These are phyloP conservation scores for Acacia concinna DNA, from an alignment of 331 rosid species.

Conservation along the genomic window DNA sequence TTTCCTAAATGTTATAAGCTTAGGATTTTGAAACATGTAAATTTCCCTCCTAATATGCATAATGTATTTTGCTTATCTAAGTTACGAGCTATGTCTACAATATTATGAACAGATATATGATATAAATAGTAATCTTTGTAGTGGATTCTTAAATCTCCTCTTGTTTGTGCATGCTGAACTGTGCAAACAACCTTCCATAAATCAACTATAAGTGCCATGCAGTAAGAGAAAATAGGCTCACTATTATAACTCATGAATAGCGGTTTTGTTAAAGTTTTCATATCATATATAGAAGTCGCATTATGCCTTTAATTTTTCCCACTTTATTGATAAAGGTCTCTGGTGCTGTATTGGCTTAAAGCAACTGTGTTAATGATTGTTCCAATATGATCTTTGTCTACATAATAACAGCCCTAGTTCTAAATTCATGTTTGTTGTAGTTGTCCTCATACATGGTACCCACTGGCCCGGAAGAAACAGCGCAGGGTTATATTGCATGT, in stretches of 20 bases:
- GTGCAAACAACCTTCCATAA: background rate
- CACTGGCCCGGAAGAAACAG: conserved; percentile 72
- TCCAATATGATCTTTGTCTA: conserved; percentile 17
- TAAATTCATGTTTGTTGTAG: conserved; percentile 42
- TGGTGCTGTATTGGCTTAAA: background rate
- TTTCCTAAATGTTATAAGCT: background rate
- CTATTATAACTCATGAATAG: background rate
- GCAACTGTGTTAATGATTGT: conserved; percentile 13
- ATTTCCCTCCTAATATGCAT: background rate
- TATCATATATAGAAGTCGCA: background rate
- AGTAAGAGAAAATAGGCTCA: background rate
- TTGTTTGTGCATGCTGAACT: background rate
- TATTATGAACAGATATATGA: background rate
- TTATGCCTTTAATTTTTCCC: background rate
- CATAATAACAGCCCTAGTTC: conserved; percentile 5
- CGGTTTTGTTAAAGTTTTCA: background rate
- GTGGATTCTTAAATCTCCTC: background rate
- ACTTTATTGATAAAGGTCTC: background rate
- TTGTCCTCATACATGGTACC: conserved; percentile 93
- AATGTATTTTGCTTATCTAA: too few species aligned
- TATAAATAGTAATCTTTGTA: background rate
- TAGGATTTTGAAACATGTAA: background rate
- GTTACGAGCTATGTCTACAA: background rate
- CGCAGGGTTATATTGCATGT: conserved; percentile 86
- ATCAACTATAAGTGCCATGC: background rate